Evolutionary conservation across 495 filamentous ascomycete genomes (phyloP).

Genomic region (Podospora pseudocomata): DNA sequence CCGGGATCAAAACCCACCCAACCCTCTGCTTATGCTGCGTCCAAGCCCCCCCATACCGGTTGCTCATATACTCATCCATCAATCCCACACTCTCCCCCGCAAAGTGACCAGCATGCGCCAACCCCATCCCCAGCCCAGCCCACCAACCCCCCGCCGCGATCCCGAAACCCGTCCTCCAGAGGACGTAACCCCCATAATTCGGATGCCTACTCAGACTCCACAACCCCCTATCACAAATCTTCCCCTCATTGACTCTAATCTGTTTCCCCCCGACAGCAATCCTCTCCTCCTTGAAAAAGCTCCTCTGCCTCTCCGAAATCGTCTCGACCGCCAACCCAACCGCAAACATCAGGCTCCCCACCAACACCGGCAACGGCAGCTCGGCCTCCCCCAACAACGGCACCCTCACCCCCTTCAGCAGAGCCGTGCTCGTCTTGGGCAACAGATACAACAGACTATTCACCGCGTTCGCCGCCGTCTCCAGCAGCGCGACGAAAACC

Average conservation of each 20-base stretch:
- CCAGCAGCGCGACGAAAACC: conserved; percentile 37
- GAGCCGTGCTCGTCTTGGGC: conserved; percentile 36
- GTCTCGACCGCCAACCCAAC: conserved; percentile 49
- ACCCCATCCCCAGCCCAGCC: conserved; percentile 35
- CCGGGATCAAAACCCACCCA: conserved; percentile 44
- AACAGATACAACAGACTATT: conserved; percentile 47
- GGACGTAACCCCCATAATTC: conserved; percentile 56
- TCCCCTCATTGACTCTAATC: conserved; percentile 44
- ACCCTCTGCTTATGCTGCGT: conserved; percentile 42
- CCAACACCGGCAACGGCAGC: conserved; percentile 27
- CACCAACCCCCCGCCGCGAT: conserved; percentile 47
- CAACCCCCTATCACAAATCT: conserved; percentile 50
- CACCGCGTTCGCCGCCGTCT: conserved; percentile 45
- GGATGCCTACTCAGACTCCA: conserved; percentile 54
- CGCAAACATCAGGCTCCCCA: conserved; percentile 44
- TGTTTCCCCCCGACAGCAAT: conserved; percentile 8
- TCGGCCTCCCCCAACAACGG: neutral
- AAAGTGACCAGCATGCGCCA: conserved; percentile 47
- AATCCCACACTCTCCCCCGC: conserved; percentile 41
- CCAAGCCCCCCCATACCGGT: conserved; percentile 46
- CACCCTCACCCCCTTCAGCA: conserved; percentile 19
- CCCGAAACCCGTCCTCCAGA: conserved; percentile 54
- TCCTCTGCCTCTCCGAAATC: conserved; percentile 50
- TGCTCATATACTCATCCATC: conserved; percentile 50
- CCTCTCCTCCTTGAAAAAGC: conserved; percentile 49